A percentile compares a stretch with the other conserved stretches of the same genome.
Conservation (phyloP, 75 land plant species). For the Pinus tabuliformis region DNA sequence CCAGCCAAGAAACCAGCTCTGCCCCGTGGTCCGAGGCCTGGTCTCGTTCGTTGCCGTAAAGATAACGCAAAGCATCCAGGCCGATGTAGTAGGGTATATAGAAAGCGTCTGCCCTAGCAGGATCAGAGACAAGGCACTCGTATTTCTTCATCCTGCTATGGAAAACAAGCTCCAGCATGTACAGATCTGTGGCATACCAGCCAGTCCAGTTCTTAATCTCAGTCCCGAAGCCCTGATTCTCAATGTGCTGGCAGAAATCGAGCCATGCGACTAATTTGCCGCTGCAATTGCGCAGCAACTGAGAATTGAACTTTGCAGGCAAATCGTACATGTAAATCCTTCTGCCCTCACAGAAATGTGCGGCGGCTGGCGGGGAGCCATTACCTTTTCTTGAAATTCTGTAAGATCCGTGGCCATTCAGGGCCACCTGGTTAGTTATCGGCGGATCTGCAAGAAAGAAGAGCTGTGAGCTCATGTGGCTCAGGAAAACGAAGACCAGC, state of each 20-base stretch:
- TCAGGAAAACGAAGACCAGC: not conserved
- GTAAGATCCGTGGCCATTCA: too few species aligned
- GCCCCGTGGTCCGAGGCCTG: constrained; percentile 12
- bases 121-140: constrained; percentile 10
- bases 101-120: constrained; percentile 21
- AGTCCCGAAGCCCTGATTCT: constrained; percentile 22
- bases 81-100: constrained; percentile 35
- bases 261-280: constrained; percentile 18
- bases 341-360: not conserved
- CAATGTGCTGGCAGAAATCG: constrained; percentile 15
- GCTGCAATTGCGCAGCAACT: constrained; percentile 22
- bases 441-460: too few species aligned
- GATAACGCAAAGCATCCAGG: not conserved
- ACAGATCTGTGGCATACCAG: constrained; percentile 31
- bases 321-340: constrained; percentile 12
- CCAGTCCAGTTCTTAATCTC: not conserved
- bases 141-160: constrained; percentile 23
- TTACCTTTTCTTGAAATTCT: too few species aligned
- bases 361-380: too few species aligned
- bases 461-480: not conserved
- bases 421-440: too few species aligned
- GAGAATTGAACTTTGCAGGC: constrained; percentile 19
- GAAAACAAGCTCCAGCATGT: constrained; percentile 42
- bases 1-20: constrained; percentile 27
- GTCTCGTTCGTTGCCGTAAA: not conserved